Evolutionary conservation across 129 eudicot species (phyloP).

Genomic region (Flaveria ramosissima): DNA sequence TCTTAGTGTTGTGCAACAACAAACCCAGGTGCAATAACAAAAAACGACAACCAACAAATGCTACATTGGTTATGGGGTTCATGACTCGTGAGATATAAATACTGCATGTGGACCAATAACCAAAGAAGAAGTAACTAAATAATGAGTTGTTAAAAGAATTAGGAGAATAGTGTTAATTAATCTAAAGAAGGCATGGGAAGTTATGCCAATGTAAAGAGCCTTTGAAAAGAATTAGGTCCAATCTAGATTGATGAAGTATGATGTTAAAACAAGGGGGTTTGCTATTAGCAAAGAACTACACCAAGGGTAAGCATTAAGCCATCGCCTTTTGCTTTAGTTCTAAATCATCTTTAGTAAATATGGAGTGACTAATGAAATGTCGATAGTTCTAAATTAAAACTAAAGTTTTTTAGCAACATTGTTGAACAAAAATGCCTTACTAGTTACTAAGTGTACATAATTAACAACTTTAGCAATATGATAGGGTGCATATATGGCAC

Average conservation of each 20-base stretch:
- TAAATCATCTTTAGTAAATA: background rate
- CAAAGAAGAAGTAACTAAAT: background rate
- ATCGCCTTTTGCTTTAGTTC: background rate
- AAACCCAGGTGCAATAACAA: background rate
- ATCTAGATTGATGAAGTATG: background rate
- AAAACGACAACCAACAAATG: background rate
- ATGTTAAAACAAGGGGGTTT: too few relatives aligned
- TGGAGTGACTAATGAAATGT: background rate
- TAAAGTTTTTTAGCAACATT: background rate
- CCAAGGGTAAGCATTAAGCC: background rate
- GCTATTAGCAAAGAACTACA: background rate
- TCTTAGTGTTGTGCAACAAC: background rate
- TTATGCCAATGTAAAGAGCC: background rate
- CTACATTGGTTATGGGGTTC: background rate
- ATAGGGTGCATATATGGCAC: background rate
- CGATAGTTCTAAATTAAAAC: background rate
- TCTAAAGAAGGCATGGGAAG: background rate
- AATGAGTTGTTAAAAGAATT: too few relatives aligned
- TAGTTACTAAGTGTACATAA: background rate
- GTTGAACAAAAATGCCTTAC: too few relatives aligned
- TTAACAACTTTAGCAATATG: slow-evolving; percentile 1
- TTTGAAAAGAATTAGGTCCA: background rate
- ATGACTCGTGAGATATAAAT: background rate
- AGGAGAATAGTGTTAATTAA: too few relatives aligned
- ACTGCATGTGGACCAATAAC: background rate